Percentiles rank a stretch among this genome's conserved stretches.
Conservation (phyloP, 805 yeast genomes). For the Yarrowia divulgata region DNA sequence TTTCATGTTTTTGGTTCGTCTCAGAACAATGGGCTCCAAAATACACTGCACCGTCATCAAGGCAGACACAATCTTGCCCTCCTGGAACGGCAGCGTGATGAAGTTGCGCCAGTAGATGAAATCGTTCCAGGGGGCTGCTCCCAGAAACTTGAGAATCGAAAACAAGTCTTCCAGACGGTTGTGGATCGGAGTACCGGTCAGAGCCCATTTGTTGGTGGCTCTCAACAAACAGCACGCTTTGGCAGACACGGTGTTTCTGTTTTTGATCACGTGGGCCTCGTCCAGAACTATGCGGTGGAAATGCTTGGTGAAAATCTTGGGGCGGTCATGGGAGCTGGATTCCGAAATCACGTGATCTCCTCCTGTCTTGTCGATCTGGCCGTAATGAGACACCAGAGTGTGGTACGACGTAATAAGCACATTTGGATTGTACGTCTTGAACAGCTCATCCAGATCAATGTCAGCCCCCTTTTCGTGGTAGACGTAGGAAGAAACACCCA, state of each 20-base stretch:
- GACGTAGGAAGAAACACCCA: constrained; percentile 52
- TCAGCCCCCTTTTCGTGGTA: constrained; percentile 75
- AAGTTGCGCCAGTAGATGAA: constrained; percentile 87
- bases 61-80: constrained; percentile 71
- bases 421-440: constrained; percentile 60
- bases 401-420: constrained; percentile 88
- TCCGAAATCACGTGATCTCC: background rate
- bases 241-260: constrained; percentile 78
- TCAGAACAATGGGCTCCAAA: constrained; percentile 77
- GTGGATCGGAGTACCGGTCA: constrained; percentile 93
- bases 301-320: constrained; percentile 64
- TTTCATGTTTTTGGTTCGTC: constrained; percentile 88
- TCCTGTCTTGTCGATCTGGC: constrained; percentile 51
- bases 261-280: constrained; percentile 90
- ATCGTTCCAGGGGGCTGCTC: constrained; percentile 89
- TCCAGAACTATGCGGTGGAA: constrained; percentile 82
- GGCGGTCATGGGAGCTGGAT: constrained; percentile 38
- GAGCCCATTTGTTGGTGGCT: constrained; percentile 76
- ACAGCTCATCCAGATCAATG: constrained; percentile 59
- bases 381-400: constrained; percentile 78
- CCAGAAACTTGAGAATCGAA: constrained; percentile 74
- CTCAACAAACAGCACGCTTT: constrained; percentile 73
- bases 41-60: constrained; percentile 85
- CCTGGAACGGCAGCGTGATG: constrained; percentile 82
- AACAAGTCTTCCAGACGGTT: constrained; percentile 87